Evolutionary conservation across 202 grass and related monocot species (phyloP).

Genomic region (Bolboschoenoplectus hybrid): DNA sequence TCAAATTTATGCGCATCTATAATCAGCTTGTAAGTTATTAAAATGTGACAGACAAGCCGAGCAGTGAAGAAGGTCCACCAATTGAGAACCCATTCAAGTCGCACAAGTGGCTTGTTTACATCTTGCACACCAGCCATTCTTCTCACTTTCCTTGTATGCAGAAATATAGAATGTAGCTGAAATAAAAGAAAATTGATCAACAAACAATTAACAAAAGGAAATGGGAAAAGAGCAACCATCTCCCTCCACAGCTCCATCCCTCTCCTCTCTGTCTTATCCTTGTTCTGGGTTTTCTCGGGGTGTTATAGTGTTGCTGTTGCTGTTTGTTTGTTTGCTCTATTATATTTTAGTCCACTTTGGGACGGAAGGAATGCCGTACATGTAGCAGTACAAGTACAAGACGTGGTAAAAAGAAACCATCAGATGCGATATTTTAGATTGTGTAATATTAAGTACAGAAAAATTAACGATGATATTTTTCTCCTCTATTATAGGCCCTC

Average conservation of each 20-base stretch:
- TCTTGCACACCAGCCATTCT: conserved; percentile 74
- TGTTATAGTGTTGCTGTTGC: not conserved
- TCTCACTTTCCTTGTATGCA: conserved; percentile 82
- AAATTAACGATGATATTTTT: not conserved
- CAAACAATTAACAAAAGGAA: not conserved
- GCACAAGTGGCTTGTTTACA: conserved; percentile 58
- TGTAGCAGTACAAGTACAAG: not conserved
- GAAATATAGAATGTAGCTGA: conserved; percentile 89
- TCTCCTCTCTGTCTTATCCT: not conserved
- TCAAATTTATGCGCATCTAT: conserved; percentile 75
- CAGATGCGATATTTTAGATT: not conserved
- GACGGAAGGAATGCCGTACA: not conserved
- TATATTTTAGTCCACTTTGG: not conserved
- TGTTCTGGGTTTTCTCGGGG: not conserved
- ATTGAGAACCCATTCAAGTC: conserved; percentile 91
- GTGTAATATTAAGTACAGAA: not conserved
- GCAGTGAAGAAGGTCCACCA: conserved; percentile 70
- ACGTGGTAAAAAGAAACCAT: not conserved
- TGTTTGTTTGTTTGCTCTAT: not conserved
- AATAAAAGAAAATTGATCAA: conserved; percentile 40
- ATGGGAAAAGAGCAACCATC: not conserved
- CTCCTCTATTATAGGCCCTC: not conserved
- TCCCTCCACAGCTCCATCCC: not conserved
- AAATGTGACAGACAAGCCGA: conserved; percentile 68
- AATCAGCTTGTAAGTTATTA: conserved; percentile 84